Evolutionary conservation across 1,284 basidiomycete genomes (phyloP), one percentile per base, ranked within the genome.

Genomic region (Pseudozyma pruni): DNA sequence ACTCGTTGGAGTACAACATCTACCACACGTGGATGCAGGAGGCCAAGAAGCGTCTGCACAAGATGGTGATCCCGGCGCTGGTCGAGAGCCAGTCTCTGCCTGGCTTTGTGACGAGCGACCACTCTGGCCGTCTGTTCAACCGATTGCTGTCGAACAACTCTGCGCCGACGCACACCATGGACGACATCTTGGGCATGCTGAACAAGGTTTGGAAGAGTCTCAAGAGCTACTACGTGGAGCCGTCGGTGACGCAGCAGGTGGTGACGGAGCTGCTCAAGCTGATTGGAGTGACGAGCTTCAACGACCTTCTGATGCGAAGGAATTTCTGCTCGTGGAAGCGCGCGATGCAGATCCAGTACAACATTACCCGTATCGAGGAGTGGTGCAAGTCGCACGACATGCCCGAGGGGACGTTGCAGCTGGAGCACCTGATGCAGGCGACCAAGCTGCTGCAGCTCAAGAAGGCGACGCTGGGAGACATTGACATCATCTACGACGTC

Each of bases 271-370:
- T 98, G 27, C 88, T 98, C 75, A 97, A 97, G 85, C 85, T 98
- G 68, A 93, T 98, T 76, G 96, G 96, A 19, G 94, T 97, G 43
- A 94, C 93, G 73, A 94, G 93, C 75, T 99, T 99, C 85, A 99
- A 99, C 83, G 96, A 99, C 78, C 87, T 99, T 69, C 86, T 99
- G 58, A 98, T 99, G 95, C 87, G 96, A 77, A 88, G 96, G 47
- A 98, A 98, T 85, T 99, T 99, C 84, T 96, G 93, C 78, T 98
- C 95, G 3, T 99, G 96, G 96, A 99, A 99, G 85, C 89, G 96
- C 85, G 95, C 80, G 38, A 81, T 81, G 80, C 80, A 81, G 58
- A 80, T 81, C 69, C 80, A 81, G 54, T 81, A 81, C 75, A 81
- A 81, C 64, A 80, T 81, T 35, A 81, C 79, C 39, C 89, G 96